phyloP scores from a whole-genome alignment of 306 rosid genomes.

The Dalbergia cochinchinensis region DNA sequence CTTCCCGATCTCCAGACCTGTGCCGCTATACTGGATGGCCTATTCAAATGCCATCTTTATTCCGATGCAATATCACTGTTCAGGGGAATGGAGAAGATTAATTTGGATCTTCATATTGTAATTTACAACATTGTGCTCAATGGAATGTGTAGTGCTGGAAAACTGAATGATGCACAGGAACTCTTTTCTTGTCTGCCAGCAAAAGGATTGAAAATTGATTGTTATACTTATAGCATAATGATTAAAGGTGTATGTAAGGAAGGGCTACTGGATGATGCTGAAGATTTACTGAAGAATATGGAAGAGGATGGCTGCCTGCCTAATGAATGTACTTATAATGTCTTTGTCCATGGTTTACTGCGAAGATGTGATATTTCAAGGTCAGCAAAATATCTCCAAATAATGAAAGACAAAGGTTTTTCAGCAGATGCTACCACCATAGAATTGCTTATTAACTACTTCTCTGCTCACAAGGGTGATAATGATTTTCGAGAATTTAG shows the following conservation, averaged over 20 bases:
- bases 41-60: slow-evolving; percentile 22
- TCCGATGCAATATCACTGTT: slow-evolving; percentile 31
- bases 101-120: slow-evolving; percentile 42
- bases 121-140: slow-evolving; percentile 43
- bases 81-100: slow-evolving; percentile 12
- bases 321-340: slow-evolving; percentile 42
- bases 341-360: slow-evolving; percentile 48
- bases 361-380: slow-evolving; percentile 38
- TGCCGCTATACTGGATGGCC: slow-evolving; percentile 26
- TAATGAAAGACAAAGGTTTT: not conserved
- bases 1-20: not conserved
- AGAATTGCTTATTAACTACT: slow-evolving; percentile 31
- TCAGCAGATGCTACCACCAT: slow-evolving; percentile 37
- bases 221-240: slow-evolving; percentile 43
- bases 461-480: slow-evolving; percentile 25
- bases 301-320: slow-evolving; percentile 43
- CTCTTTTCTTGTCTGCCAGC: slow-evolving; percentile 37
- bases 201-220: slow-evolving; percentile 43
- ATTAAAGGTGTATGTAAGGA: slow-evolving; percentile 49
- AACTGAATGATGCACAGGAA: slow-evolving; percentile 39
- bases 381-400: not conserved
- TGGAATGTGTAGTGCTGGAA: slow-evolving; percentile 44
- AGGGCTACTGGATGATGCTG: slow-evolving; percentile 48
- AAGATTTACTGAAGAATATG: slow-evolving; percentile 43
- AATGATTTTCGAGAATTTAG: slow-evolving; percentile 37